Percentiles rank a stretch among this genome's conserved stretches.
phyloP scores from a whole-genome alignment of 805 yeast species.

The Wickerhamomyces bovis region DNA sequence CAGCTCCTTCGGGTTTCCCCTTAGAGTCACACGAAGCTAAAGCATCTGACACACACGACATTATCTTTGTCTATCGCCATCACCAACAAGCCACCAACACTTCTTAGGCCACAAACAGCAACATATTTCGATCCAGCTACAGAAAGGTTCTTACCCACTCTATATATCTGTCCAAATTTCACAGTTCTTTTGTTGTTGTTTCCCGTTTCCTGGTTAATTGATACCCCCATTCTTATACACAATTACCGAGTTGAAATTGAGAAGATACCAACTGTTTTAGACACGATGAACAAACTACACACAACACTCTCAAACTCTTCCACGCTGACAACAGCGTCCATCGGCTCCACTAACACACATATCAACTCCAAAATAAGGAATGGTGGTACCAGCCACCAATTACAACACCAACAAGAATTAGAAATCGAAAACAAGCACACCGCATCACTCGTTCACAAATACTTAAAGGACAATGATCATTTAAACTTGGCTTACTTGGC shows the following conservation, averaged over 20 bases:
- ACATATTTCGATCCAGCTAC: no score
- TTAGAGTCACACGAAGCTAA: background rate
- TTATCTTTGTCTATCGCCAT: background rate
- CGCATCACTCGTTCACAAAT: slow-evolving; percentile 18
- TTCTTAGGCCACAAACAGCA: no score
- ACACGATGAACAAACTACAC: background rate
- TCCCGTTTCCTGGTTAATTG: no score
- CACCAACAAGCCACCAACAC: background rate
- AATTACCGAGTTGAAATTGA: no score
- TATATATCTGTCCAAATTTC: no score
- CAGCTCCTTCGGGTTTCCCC: no score
- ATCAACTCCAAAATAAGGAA: background rate
- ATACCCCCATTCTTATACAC: no score
- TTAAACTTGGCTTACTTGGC: slow-evolving; percentile 76
- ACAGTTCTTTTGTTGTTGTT: no score
- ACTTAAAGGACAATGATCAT: slow-evolving; percentile 55
- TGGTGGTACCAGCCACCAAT: background rate
- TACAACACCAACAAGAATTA: background rate
- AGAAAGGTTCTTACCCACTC: no score
- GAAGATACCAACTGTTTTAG: no score
- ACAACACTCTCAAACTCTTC: background rate
- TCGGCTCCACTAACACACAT: background rate
- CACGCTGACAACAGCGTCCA: background rate
- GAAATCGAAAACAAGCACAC: background rate
- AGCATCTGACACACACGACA: background rate